Percentiles rank a stretch among this genome's conserved stretches.
Conservation (phyloP, 1,139 yeast species). For the Yamadazyma songkhlaensis region DNA sequence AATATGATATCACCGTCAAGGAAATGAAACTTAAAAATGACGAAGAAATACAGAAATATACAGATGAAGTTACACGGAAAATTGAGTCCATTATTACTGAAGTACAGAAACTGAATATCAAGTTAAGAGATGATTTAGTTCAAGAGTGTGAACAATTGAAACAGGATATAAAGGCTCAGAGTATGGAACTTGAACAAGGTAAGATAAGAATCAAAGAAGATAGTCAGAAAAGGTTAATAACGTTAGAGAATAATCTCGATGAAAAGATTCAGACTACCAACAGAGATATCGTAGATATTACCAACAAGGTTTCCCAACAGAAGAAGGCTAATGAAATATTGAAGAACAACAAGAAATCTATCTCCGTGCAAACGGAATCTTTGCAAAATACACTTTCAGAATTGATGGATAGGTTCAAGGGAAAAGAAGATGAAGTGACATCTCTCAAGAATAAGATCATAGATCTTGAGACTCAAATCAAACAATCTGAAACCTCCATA, state of each 20-base stretch:
- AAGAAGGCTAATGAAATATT: constrained; percentile 4
- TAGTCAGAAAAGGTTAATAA: constrained; percentile 19
- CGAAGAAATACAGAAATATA: constrained; percentile 35
- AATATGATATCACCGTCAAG: constrained; percentile 31
- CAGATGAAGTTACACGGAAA: constrained; percentile 17
- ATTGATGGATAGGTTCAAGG: constrained; percentile 13
- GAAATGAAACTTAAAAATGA: constrained; percentile 32
- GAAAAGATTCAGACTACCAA: constrained; percentile 14
- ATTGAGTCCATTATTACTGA: constrained; percentile 31
- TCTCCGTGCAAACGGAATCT: constrained; percentile 7
- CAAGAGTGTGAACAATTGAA: constrained; percentile 8
- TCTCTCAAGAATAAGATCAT: constrained; percentile 14
- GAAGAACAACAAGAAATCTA: constrained; percentile 1
- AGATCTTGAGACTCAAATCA: constrained; percentile 8
- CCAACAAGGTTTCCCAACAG: constrained; percentile 8
- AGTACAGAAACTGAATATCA: constrained; percentile 9
- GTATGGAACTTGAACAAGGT: constrained; percentile 21
- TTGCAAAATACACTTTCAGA: constrained; percentile 9
- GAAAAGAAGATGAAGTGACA: constrained; percentile 21
- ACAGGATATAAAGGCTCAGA: constrained; percentile 8
- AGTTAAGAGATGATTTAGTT: constrained; percentile 5
- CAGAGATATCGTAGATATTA: constrained; percentile 14
- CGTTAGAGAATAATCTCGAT: constrained; percentile 12
- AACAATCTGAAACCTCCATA: constrained; percentile 6
- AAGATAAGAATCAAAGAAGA: constrained; percentile 27